These are phyloP conservation scores for Colletotrichum orchidophilum DNA, from an alignment of 2,329 filamentous ascomycete genomes.

Conservation along the genomic window DNA sequence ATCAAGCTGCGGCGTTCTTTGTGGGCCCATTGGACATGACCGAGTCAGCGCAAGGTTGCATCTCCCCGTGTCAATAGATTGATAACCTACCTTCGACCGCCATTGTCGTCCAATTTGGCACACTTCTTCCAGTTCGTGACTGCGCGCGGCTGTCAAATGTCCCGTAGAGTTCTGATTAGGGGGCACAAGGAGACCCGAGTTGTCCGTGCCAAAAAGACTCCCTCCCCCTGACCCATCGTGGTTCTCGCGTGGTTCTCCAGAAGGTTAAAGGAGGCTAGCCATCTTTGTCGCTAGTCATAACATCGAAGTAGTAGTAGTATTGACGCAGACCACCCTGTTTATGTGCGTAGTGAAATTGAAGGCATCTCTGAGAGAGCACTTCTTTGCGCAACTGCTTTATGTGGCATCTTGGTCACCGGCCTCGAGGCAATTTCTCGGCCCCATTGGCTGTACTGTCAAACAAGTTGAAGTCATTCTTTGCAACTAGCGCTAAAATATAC, in stretches of 20 bases:
- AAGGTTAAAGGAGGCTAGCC: neutral
- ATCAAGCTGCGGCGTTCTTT: neutral
- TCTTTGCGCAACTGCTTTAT: neutral
- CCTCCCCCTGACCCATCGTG: neutral
- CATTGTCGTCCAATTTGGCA: neutral
- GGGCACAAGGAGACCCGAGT: slow-evolving; percentile 8
- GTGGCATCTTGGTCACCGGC: too few relatives aligned
- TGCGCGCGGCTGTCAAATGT: too few relatives aligned
- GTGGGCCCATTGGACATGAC: neutral
- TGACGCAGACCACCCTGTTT: neutral
- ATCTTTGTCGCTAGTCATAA: neutral
- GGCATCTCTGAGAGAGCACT: too few relatives aligned
- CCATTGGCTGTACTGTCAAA: too few relatives aligned
- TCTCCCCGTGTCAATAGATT: neutral
- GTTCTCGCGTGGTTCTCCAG: slow-evolving; percentile 11
- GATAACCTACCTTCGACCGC: neutral
- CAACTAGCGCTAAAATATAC: neutral
- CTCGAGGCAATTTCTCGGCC: too few relatives aligned
- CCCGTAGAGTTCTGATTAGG: neutral
- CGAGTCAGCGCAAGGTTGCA: slow-evolving; percentile 17
- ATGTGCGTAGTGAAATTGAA: too few relatives aligned
- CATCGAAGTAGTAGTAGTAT: neutral
- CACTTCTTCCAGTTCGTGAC: neutral
- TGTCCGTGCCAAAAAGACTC: neutral
- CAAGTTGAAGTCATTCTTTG: too few relatives aligned